phyloP scores from a whole-genome alignment of 495 filamentous ascomycete species.

The Gamarada debralockiae region DNA sequence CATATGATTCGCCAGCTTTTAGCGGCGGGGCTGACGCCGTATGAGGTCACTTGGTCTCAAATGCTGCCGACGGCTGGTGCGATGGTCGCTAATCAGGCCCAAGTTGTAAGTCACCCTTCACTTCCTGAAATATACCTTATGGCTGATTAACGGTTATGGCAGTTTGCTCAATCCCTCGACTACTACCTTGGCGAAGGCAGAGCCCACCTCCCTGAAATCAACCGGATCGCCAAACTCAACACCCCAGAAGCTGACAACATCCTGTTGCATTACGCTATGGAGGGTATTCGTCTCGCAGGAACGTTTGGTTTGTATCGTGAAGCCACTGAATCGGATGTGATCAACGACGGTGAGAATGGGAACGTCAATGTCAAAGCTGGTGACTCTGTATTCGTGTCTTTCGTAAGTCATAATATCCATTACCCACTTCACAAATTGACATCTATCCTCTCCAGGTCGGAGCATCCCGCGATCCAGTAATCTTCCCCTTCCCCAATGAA shows the following conservation, averaged over 20 bases:
- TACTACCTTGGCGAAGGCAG: conserved; percentile 61
- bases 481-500: conserved; percentile 63
- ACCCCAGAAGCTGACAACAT: conserved; percentile 42
- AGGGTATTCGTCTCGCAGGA: conserved; percentile 59
- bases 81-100: conserved; percentile 62
- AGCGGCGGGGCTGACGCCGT: conserved; percentile 55
- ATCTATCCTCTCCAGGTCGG: background rate
- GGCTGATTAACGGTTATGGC: background rate
- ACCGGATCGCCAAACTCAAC: conserved; percentile 47
- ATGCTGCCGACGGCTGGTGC: conserved; percentile 45
- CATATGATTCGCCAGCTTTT: conserved; percentile 63
- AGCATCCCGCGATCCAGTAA: conserved; percentile 42
- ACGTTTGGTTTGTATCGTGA: conserved; percentile 56
- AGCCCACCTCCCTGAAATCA: conserved; percentile 54
- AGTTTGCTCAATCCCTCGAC: conserved; percentile 71
- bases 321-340: conserved; percentile 35
- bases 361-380: conserved; percentile 34
- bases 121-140: background rate
- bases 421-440: background rate
- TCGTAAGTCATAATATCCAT: conserved; percentile 43
- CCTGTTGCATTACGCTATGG: conserved; percentile 50
- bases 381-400: conserved; percentile 46
- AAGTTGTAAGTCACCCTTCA: conserved; percentile 45
- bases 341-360: conserved; percentile 50
- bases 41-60: conserved; percentile 59